Conservation (phyloP, 2,329 filamentous ascomycete species). For the Fusarium pseudoanthophilum region DNA sequence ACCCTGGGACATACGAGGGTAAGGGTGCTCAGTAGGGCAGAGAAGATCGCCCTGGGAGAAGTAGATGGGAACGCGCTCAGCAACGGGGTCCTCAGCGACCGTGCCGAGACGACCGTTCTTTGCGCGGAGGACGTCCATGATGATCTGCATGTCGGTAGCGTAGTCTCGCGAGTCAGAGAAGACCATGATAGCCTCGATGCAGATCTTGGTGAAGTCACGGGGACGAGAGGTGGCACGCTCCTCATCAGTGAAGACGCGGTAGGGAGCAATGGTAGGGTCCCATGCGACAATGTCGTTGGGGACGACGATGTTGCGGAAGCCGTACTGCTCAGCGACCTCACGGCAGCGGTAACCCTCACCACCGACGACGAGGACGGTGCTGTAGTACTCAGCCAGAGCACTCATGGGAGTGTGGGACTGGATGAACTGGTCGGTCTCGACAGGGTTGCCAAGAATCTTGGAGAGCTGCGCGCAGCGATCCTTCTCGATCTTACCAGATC, state of each 20-base stretch:
- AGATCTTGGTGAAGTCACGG: slow-evolving; percentile 78
- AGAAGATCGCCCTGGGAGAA: slow-evolving; percentile 89
- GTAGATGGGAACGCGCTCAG: slow-evolving; percentile 74
- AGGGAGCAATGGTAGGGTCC: slow-evolving; percentile 82
- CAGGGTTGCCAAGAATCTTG: slow-evolving; percentile 51
- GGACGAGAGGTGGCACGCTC: slow-evolving; percentile 75
- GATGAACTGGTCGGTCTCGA: slow-evolving; percentile 68
- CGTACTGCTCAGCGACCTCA: slow-evolving; percentile 65
- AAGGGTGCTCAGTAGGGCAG: slow-evolving; percentile 83
- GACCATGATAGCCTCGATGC: slow-evolving; percentile 87
- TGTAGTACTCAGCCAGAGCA: slow-evolving; percentile 79
- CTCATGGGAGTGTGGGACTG: slow-evolving; percentile 85
- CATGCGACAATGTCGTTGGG: slow-evolving; percentile 82
- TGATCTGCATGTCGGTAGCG: slow-evolving; percentile 84
- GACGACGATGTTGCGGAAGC: slow-evolving; percentile 82
- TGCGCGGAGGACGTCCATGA: slow-evolving; percentile 82
- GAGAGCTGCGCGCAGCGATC: slow-evolving; percentile 83
- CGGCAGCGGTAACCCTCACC: slow-evolving; percentile 79
- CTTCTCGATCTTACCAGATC: slow-evolving; percentile 88
- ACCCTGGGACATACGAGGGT: slow-evolving; percentile 86
- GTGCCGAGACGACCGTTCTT: slow-evolving; percentile 80
- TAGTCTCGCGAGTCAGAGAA: slow-evolving; percentile 95
- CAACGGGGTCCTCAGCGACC: slow-evolving; percentile 51
- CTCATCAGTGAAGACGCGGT: slow-evolving; percentile 70
- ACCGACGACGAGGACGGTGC: slow-evolving; percentile 78